Conservation (phyloP, 352 stramenopile species). For the Pythium angustatum region DNA sequence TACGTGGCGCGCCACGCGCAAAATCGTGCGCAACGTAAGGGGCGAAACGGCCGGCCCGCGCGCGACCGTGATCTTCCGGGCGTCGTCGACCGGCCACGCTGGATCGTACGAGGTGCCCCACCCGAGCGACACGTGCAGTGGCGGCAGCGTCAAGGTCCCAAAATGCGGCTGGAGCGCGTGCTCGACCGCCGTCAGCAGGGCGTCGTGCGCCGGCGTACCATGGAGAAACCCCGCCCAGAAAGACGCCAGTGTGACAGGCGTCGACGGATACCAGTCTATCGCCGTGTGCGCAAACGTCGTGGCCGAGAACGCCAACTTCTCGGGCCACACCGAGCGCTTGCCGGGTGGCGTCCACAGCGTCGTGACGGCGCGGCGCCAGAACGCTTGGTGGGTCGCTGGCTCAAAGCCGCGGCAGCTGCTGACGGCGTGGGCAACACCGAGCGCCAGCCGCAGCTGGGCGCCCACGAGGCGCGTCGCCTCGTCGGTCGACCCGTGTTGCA, state of each 20-base stretch:
- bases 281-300: background rate
- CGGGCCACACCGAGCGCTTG: no score
- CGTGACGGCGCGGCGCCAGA: background rate
- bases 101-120: background rate
- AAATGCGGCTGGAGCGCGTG: background rate
- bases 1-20: no score
- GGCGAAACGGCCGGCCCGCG: background rate
- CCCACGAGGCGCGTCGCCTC: background rate
- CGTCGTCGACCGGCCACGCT: background rate
- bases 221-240: background rate
- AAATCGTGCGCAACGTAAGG: no score
- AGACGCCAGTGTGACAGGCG: no score
- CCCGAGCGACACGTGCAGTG: background rate
- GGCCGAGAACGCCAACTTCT: background rate
- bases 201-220: background rate
- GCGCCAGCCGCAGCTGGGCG: background rate
- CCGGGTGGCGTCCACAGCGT: background rate
- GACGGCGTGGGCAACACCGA: conserved; percentile 1
- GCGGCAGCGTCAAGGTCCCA: background rate
- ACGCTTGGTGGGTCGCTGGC: background rate
- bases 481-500: background rate
- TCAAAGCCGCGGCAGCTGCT: conserved; percentile 7
- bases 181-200: background rate
- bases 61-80: background rate
- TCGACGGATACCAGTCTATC: background rate